Percentiles rank a stretch among this genome's conserved stretches.
These are phyloP conservation scores for Cronartium ribicola DNA, from an alignment of 1,284 basidiomycete species.

Conservation along the genomic window DNA sequence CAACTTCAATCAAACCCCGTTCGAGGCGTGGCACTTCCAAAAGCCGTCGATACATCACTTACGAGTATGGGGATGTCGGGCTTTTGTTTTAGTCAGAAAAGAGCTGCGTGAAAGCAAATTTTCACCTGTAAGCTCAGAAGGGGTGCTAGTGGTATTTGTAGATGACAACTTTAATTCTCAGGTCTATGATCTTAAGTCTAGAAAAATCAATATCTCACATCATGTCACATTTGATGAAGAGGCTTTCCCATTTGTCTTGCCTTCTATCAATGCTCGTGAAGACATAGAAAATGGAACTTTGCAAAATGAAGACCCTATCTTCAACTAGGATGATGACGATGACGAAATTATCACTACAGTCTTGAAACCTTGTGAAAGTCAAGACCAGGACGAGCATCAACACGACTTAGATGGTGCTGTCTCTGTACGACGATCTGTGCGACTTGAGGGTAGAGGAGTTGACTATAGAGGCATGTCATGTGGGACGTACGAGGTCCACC, in stretches of 20 bases:
- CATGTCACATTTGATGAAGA: constrained; percentile 7
- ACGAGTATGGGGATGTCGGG: not conserved
- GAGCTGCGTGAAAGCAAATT: not conserved
- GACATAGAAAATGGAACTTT: not conserved
- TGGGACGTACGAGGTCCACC: not conserved
- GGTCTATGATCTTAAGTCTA: not conserved
- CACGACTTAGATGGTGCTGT: no score
- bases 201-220: not conserved
- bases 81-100: not conserved
- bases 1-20: not conserved
- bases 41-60: not conserved
- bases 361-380: no score
- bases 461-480: not conserved
- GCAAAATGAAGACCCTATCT: not conserved
- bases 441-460: no score
- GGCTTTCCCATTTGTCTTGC: not conserved
- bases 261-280: not conserved
- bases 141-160: constrained; percentile 5
- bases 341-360: not conserved
- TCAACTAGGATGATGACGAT: not conserved
- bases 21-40: not conserved
- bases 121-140: not conserved
- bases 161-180: not conserved
- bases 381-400: no score
- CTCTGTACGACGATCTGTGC: no score